Percentiles rank a stretch among this genome's conserved stretches.
Evolutionary conservation across 1,284 basidiomycete species (phyloP).

Genomic region (Rhodofomes roseus): DNA sequence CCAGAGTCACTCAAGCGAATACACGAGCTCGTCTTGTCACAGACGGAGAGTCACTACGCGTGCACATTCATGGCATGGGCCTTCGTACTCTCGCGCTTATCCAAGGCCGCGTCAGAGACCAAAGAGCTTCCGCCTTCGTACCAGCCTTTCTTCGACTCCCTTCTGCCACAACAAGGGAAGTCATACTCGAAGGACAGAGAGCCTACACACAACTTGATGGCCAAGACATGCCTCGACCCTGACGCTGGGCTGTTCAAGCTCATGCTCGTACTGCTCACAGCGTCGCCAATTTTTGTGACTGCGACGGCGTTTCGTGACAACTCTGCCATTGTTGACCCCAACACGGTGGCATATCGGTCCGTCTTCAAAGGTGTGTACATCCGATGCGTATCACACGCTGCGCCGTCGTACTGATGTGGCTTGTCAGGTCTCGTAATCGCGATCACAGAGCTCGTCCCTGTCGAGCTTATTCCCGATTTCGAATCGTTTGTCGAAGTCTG

Average conservation of each 20-base stretch:
- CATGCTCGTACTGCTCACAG: constrained; percentile 53
- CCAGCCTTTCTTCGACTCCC: constrained; percentile 50
- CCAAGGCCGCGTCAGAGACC: constrained; percentile 36
- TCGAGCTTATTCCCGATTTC: constrained; percentile 73
- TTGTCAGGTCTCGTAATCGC: constrained; percentile 62
- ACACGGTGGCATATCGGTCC: constrained; percentile 78
- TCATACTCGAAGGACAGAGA: constrained; percentile 53
- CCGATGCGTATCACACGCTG: not conserved
- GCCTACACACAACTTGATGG: constrained; percentile 50
- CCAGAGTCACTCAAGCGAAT: constrained; percentile 54
- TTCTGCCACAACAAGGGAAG: constrained; percentile 41
- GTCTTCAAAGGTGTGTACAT: constrained; percentile 69
- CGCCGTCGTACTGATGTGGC: constrained; percentile 10
- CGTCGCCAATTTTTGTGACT: constrained; percentile 73
- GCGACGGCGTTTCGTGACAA: constrained; percentile 62
- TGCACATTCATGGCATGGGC: constrained; percentile 78
- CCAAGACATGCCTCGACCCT: constrained; percentile 47
- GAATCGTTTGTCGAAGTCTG: constrained; percentile 73
- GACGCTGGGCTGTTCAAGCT: constrained; percentile 57
- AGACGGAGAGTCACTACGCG: constrained; percentile 56
- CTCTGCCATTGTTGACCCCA: constrained; percentile 72
- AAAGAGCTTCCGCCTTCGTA: constrained; percentile 53
- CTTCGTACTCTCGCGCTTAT: constrained; percentile 66
- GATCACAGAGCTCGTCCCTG: constrained; percentile 67
- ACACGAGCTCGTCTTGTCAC: constrained; percentile 59